Evolutionary conservation across 1,139 yeast genomes (phyloP), one percentile per base, ranked within the genome.

Genomic region (Lodderomyces jiufengensis): DNA sequence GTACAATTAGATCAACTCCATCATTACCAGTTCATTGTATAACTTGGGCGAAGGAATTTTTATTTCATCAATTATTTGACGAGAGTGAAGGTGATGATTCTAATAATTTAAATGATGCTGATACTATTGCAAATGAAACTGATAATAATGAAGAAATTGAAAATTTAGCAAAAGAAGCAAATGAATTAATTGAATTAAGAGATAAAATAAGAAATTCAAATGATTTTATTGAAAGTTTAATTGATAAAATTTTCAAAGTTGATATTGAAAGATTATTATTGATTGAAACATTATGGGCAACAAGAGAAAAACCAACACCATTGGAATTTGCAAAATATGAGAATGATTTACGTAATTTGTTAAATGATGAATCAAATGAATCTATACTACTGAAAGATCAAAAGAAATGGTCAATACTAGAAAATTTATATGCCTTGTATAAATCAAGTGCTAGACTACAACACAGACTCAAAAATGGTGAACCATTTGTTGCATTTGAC

Each of bases 1-100:
- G 99, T 56, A 94, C 98, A 0, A 94, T 94, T 39, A 71, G 99
- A 46, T 86, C 96, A 8, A 92, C 98, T 0, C 99, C 98, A 0
- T 86, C 96, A 0, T 90, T 84, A 54, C 97, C 97, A 0, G 83
- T 92, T 8, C 99, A 94, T 54, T 87, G 97, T 55, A 83, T 94
- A 28, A 95, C 95, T 0, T 94, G 99, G 98, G 95, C 97, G 10
- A 94, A 94, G 52, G 87, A 84, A 50, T 94, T 86, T 54, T 62
- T 94, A 37, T 88, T 90, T 53, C 70, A 77, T 27, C 95, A 88
- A 54, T 65, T 94, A 36, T 92, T 88, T 57, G 90, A 80, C 24
- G 29, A 27, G n/a, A 15, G n/a, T 21, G 78, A 76, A 36, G 61
- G 67, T 18, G 70, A 71, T 11, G 47, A 41, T 18, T 52, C 50